A percentile compares a stretch with the other conserved stretches of the same genome.
Conservation (phyloP, 202 grass and related monocot species). For the Dendrocalamus latiflorus region DNA sequence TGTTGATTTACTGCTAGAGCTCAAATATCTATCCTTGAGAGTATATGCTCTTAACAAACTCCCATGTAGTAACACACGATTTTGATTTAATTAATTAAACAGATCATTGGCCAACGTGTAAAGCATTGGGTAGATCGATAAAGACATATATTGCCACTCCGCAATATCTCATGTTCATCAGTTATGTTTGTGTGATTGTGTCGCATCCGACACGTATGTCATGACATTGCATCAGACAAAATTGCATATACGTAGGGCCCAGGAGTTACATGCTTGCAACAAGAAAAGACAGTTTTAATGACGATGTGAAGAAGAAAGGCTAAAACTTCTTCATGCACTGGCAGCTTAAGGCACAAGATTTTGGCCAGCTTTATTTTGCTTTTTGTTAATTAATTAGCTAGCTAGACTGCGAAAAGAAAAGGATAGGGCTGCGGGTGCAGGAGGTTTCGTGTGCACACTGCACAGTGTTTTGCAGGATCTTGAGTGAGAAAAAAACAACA, state of each 20-base stretch:
- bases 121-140: too few species aligned
- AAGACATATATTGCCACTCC: too few species aligned
- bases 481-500: neutral
- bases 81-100: too few species aligned
- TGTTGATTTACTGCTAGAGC: too few species aligned
- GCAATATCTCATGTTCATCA: too few species aligned
- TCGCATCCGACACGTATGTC: too few species aligned
- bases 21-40: too few species aligned
- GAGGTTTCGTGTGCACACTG: conserved; percentile 28
- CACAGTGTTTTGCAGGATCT: neutral
- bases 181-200: too few species aligned
- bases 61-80: too few species aligned
- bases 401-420: too few species aligned
- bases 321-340: neutral
- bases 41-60: too few species aligned
- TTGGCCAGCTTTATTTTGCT: neutral
- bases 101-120: too few species aligned
- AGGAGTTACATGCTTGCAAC: conserved; percentile 32
- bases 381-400: conserved; percentile 27
- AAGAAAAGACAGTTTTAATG: conserved; percentile 34
- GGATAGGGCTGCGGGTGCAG: conserved; percentile 6
- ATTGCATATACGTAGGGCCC: neutral
- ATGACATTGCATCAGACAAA: conserved; percentile 17
- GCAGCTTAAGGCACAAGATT: conserved; percentile 36
- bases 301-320: conserved; percentile 24